phyloP scores from a whole-genome alignment of 345 rosid genomes.

The Carallia pectinifolia region DNA sequence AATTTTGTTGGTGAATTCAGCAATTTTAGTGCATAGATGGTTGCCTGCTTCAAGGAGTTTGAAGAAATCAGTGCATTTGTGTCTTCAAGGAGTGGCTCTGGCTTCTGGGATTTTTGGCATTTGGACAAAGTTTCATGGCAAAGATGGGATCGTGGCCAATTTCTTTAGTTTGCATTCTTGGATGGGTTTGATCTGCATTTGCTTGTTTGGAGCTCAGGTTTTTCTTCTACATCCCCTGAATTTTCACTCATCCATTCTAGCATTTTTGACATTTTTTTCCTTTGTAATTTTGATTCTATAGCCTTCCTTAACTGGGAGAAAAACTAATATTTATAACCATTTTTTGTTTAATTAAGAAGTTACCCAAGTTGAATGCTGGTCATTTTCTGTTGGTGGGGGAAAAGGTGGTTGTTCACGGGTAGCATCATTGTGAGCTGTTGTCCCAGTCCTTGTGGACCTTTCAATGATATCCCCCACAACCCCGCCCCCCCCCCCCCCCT shows the following conservation, averaged over 20 bases:
- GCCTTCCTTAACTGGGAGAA: neutral
- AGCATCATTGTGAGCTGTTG: too few species aligned
- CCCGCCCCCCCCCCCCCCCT: too few species aligned
- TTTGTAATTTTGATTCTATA: neutral
- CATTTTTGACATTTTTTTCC: neutral
- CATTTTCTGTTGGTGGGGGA: too few species aligned
- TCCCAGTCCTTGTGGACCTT: too few species aligned
- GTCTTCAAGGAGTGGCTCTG: constrained; percentile 87
- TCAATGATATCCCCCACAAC: too few species aligned
- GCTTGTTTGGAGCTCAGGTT: constrained; percentile 88
- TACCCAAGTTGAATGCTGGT: too few species aligned
- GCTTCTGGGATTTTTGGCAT: constrained; percentile 79
- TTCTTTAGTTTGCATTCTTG: constrained; percentile 95
- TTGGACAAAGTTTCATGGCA: constrained; percentile 77
- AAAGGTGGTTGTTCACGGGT: too few species aligned
- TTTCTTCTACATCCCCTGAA: neutral
- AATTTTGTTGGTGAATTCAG: constrained; percentile 35
- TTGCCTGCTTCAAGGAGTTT: constrained; percentile 76
- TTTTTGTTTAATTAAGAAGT: too few species aligned
- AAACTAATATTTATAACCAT: too few species aligned
- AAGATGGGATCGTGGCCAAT: constrained; percentile 65
- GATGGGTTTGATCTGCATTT: constrained; percentile 90
- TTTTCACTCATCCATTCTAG: neutral
- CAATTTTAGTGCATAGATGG: constrained; percentile 88
- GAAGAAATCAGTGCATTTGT: constrained; percentile 83